These are phyloP conservation scores for Candida sonorensis DNA, from an alignment of 805 yeast species.

Conservation along the genomic window DNA sequence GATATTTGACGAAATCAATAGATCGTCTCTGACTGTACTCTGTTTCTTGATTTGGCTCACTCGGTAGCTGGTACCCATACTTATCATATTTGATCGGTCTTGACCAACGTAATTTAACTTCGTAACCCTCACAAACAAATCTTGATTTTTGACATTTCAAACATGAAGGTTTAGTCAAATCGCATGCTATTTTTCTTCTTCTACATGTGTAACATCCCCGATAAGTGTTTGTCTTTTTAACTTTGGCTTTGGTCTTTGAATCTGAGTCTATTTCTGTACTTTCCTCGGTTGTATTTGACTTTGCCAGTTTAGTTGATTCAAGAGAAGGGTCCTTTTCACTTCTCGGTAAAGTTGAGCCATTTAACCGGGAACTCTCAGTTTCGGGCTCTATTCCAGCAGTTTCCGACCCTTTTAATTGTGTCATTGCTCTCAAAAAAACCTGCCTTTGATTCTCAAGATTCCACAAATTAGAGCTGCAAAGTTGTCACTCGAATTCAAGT, in stretches of 20 bases:
- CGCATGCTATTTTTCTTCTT: constrained; percentile 74
- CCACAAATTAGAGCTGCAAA: no score
- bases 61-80: constrained; percentile 34
- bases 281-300: no score
- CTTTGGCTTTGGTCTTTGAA: background rate
- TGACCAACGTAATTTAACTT: constrained; percentile 76
- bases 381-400: no score
- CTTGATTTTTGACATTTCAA: constrained; percentile 62
- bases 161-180: constrained; percentile 64
- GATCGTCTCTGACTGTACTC: constrained; percentile 64
- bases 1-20: constrained; percentile 69
- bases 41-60: constrained; percentile 27
- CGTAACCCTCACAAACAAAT: constrained; percentile 74
- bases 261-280: no score
- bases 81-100: constrained; percentile 44
- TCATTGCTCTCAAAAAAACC: no score
- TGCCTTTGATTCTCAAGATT: no score
- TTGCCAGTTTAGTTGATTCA: no score
- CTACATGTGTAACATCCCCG: constrained; percentile 90
- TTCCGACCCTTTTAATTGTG: no score
- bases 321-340: no score
- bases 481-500: no score
- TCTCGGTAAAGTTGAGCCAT: no score
- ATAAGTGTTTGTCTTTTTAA: constrained; percentile 58
- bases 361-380: no score